These are phyloP conservation scores for Aspergillus candidus DNA, from an alignment of 2,329 filamentous ascomycete genomes.

Conservation along the genomic window DNA sequence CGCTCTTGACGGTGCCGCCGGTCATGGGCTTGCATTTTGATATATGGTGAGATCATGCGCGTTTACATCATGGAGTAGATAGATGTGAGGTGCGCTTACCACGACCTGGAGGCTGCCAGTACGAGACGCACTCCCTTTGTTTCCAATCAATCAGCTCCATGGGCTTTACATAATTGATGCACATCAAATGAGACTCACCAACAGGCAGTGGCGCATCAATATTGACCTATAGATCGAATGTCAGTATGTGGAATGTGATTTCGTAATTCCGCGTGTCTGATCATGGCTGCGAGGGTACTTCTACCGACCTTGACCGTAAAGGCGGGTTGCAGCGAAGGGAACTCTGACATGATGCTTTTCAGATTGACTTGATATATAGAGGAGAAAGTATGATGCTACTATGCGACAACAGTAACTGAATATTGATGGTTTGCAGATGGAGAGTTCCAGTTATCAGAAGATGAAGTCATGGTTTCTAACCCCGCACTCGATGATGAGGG, in stretches of 20 bases:
- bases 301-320: constrained; percentile 33
- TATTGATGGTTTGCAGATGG: too few relatives aligned
- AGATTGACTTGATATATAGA: too few relatives aligned
- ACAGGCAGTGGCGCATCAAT: constrained; percentile 26
- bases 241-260: not conserved
- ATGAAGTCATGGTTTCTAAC: too few relatives aligned
- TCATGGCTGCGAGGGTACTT: too few relatives aligned
- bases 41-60: not conserved
- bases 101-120: constrained; percentile 32
- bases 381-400: too few relatives aligned
- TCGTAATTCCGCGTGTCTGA: not conserved
- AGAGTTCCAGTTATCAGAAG: too few relatives aligned
- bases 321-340: constrained; percentile 36
- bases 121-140: constrained; percentile 32
- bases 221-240: constrained; percentile 19
- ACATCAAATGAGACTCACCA: constrained; percentile 20
- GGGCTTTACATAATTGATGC: not conserved
- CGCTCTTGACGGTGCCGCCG: constrained; percentile 32
- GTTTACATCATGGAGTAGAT: not conserved
- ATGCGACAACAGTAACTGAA: too few relatives aligned
- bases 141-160: not conserved
- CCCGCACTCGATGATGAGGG: too few relatives aligned
- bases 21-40: constrained; percentile 30
- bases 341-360: constrained; percentile 29
- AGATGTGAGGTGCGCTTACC: constrained; percentile 16